Conservation (phyloP, 306 rosid genomes). For the Prosopis cineraria region DNA sequence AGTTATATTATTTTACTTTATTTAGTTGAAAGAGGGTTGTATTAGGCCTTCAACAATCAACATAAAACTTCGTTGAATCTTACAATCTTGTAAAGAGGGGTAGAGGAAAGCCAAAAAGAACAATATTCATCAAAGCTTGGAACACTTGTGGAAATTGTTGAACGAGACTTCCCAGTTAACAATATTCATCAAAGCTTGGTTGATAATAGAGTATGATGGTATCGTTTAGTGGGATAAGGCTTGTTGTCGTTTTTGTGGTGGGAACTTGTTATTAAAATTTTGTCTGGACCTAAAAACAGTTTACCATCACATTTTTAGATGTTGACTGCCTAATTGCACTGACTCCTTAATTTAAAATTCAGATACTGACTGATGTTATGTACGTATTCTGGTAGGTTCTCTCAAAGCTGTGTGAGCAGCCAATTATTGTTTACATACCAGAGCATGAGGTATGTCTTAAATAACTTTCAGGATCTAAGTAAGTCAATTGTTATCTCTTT, state of each 20-base stretch:
- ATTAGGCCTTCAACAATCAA: too few relatives aligned
- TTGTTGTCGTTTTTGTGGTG: too few relatives aligned
- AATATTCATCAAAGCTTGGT: too few relatives aligned
- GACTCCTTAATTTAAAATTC: constrained; percentile 1
- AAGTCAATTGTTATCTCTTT: constrained; percentile 25
- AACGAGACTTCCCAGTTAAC: too few relatives aligned
- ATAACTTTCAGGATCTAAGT: constrained; percentile 16
- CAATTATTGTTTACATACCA: constrained; percentile 82
- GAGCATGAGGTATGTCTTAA: constrained; percentile 80
- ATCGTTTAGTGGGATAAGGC: too few relatives aligned
- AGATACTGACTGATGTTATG: constrained; percentile 29
- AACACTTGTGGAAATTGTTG: too few relatives aligned
- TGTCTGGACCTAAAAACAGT: constrained; percentile 15
- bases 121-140: too few relatives aligned
- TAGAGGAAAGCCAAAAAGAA: too few relatives aligned
- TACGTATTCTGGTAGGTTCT: constrained; percentile 65
- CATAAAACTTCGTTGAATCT: too few relatives aligned
- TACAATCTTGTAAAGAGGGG: too few relatives aligned
- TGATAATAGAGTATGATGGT: too few relatives aligned
- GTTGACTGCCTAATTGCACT: constrained; percentile 5
- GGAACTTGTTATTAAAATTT: background rate
- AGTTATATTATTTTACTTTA: constrained; percentile 16
- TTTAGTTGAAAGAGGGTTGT: too few relatives aligned
- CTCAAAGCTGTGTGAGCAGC: constrained; percentile 87
- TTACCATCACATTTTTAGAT: background rate